A percentile compares a stretch with the other conserved stretches of the same genome.
phyloP scores from a whole-genome alignment of 106 monocot species.

The Allium sativum region DNA sequence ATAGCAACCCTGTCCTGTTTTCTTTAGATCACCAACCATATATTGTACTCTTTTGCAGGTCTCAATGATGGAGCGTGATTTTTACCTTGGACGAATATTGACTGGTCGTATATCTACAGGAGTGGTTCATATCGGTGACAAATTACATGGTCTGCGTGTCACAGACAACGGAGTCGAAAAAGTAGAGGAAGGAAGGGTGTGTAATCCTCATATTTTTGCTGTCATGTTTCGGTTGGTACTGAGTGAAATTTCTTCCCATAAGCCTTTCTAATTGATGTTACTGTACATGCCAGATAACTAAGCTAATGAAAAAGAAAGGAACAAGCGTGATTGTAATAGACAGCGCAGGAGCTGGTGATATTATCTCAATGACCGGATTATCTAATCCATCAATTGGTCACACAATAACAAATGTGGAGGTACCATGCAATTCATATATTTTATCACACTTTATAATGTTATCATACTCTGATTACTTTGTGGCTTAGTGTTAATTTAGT shows the following conservation, averaged over 20 bases:
- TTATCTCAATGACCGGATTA: conserved; percentile 87
- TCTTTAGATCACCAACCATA: not conserved
- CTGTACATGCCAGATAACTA: conserved; percentile 41
- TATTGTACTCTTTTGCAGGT: conserved; percentile 44
- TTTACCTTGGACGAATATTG: conserved; percentile 95
- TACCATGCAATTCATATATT: conserved; percentile 15
- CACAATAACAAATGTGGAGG: conserved; percentile 83
- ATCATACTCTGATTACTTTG: too few relatives aligned
- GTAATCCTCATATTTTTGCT: conserved; percentile 7
- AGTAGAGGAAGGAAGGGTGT: conserved; percentile 94
- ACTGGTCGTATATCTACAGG: conserved; percentile 83
- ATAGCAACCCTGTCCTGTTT: too few relatives aligned
- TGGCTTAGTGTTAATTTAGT: too few relatives aligned
- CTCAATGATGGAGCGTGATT: conserved; percentile 99
- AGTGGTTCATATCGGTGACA: conserved; percentile 65
- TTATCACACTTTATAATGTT: not conserved
- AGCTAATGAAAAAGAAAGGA: conserved; percentile 99
- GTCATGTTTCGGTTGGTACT: conserved; percentile 5
- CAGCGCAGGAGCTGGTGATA: conserved; percentile 92
- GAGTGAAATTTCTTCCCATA: not conserved
- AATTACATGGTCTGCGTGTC: conserved; percentile 59
- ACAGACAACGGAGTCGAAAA: conserved; percentile 63
- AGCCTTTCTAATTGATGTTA: not conserved
- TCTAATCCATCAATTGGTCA: conserved; percentile 85
- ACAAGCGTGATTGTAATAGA: conserved; percentile 66